phyloP scores from a whole-genome alignment of 768 basidiomycete species.

The Paxillus involutus region DNA sequence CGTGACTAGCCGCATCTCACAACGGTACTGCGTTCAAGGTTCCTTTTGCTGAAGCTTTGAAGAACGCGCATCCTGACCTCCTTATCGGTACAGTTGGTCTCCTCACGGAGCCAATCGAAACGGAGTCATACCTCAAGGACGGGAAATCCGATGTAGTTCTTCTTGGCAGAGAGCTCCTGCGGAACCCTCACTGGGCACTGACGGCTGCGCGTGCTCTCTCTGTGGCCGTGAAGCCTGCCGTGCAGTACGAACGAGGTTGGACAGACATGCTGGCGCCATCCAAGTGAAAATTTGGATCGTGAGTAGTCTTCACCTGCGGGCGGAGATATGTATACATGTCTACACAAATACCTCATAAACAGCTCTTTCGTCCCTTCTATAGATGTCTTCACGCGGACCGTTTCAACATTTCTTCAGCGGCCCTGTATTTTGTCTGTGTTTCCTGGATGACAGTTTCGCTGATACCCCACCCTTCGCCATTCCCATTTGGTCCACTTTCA shows the following conservation, averaged over 20 bases:
- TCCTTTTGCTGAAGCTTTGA: constrained; percentile 65
- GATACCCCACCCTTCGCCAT: constrained; percentile 77
- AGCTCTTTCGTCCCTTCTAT: background rate
- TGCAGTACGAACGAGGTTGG: constrained; percentile 71
- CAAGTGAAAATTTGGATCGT: background rate
- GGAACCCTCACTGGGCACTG: constrained; percentile 66
- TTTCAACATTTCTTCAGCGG: constrained; percentile 66
- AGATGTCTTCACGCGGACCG: constrained; percentile 10
- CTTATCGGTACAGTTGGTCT: constrained; percentile 67
- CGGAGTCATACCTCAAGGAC: constrained; percentile 59
- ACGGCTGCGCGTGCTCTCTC: constrained; percentile 62
- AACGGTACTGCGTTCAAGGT: constrained; percentile 38
- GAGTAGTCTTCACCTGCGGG: background rate
- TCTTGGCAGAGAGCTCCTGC: constrained; percentile 64
- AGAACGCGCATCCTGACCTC: constrained; percentile 56
- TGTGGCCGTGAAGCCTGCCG: constrained; percentile 64
- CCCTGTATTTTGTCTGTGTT: constrained; percentile 76
- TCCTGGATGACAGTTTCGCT: constrained; percentile 73
- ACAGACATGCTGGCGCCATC: constrained; percentile 31
- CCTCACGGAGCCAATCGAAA: constrained; percentile 62
- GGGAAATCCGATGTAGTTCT: constrained; percentile 71
- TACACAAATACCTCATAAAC: constrained; percentile 1
- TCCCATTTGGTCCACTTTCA: constrained; percentile 69
- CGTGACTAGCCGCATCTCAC: background rate
- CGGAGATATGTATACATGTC: background rate